Conservation (phyloP, 495 filamentous ascomycete genomes). For the Lasiosphaeria hispida region DNA sequence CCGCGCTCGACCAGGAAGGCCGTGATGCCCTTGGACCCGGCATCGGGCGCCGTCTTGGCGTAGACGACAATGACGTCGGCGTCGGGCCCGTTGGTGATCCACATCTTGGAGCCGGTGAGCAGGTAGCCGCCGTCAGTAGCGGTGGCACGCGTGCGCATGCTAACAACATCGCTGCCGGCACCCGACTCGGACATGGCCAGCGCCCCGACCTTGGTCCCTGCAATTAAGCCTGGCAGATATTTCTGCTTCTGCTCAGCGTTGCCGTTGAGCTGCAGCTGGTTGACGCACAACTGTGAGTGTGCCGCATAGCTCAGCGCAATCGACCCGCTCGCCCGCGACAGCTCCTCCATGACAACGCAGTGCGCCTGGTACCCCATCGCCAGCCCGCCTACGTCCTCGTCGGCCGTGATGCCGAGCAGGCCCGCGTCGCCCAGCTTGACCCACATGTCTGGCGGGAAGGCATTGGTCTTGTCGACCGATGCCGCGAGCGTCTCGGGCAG, state of each 20-base stretch:
- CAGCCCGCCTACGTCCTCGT: conserved; percentile 89
- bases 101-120: conserved; percentile 96
- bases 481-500: conserved; percentile 83
- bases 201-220: conserved; percentile 80
- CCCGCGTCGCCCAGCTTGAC: conserved; percentile 87
- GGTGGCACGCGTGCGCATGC: conserved; percentile 85
- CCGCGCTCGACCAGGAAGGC: conserved; percentile 80
- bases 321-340: conserved; percentile 64
- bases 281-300: conserved; percentile 94
- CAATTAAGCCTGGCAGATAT: conserved; percentile 78
- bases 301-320: conserved; percentile 92
- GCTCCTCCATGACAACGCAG: conserved; percentile 93
- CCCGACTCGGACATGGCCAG: conserved; percentile 94
- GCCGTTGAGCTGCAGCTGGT: conserved; percentile 94
- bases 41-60: conserved; percentile 84
- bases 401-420: conserved; percentile 88
- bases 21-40: conserved; percentile 87
- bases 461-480: conserved; percentile 77
- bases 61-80: conserved; percentile 89
- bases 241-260: conserved; percentile 70
- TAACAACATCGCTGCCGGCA: conserved; percentile 89
- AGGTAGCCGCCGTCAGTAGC: conserved; percentile 80
- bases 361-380: conserved; percentile 97
- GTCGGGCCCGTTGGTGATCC: conserved; percentile 98
- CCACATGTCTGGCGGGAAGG: conserved; percentile 91